phyloP scores from a whole-genome alignment of 2,329 filamentous ascomycete species.

The Arthroderma sp. region DNA sequence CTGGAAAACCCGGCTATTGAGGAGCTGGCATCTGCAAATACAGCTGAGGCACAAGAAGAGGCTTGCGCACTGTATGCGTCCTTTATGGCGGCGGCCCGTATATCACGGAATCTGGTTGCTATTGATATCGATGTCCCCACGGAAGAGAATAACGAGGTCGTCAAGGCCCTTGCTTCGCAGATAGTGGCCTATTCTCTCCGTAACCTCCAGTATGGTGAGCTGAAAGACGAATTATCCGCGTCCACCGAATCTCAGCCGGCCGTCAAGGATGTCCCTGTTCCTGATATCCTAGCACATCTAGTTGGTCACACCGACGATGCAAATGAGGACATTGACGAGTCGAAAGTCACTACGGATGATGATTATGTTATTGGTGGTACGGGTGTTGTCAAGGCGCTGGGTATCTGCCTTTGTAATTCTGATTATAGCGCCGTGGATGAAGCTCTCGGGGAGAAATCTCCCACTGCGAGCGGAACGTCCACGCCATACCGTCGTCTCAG shows the following conservation, averaged over 20 bases:
- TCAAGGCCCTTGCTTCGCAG: constrained; percentile 84
- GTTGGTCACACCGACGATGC: constrained; percentile 56
- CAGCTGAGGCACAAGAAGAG: constrained; percentile 75
- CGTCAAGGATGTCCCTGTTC: constrained; percentile 49
- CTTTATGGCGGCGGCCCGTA: constrained; percentile 71
- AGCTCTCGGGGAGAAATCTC: constrained; percentile 27
- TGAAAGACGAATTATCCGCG: constrained; percentile 45
- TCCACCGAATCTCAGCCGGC: constrained; percentile 31
- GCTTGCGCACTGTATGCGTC: constrained; percentile 89
- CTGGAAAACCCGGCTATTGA: constrained; percentile 58
- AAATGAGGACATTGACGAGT: constrained; percentile 44
- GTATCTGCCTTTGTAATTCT: constrained; percentile 78
- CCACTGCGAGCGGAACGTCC: constrained; percentile 40
- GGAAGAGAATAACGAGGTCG: constrained; percentile 70
- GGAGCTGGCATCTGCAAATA: constrained; percentile 62
- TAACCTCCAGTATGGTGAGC: constrained; percentile 72
- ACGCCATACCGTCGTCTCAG: constrained; percentile 45
- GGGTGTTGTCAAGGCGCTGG: constrained; percentile 84
- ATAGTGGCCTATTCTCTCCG: constrained; percentile 88
- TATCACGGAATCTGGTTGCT: constrained; percentile 73
- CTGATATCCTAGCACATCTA: constrained; percentile 75
- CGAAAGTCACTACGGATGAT: constrained; percentile 65
- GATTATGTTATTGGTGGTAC: constrained; percentile 95
- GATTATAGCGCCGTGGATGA: constrained; percentile 33
- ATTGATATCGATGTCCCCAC: constrained; percentile 84